Evolutionary conservation across 371 early-diverging fungal genomes (phyloP).

Genomic region (Actinomortierella ambigua): DNA sequence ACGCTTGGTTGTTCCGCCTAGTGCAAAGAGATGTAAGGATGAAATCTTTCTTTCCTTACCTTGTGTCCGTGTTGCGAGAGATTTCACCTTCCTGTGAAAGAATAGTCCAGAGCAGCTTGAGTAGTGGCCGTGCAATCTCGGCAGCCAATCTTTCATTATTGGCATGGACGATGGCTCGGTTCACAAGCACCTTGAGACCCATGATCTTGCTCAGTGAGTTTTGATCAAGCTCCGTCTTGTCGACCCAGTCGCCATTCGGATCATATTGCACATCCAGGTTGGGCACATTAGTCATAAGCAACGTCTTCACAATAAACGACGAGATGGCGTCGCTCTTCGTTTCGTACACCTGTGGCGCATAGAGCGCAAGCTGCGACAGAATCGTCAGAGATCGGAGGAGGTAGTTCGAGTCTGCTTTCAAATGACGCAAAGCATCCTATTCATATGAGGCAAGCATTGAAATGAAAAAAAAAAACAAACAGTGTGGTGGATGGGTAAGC

Average conservation of each 20-base stretch:
- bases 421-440: slow-evolving; percentile 1
- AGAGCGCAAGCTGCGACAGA: slow-evolving; percentile 62
- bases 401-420: slow-evolving; percentile 41
- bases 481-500: too few relatives aligned
- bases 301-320: slow-evolving; percentile 62
- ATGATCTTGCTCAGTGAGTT: slow-evolving; percentile 55
- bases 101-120: slow-evolving; percentile 62
- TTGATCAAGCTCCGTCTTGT: slow-evolving; percentile 54
- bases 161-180: slow-evolving; percentile 54
- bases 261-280: slow-evolving; percentile 39
- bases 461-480: too few relatives aligned
- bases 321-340: slow-evolving; percentile 48
- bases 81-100: slow-evolving; percentile 64
- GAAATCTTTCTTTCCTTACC: slow-evolving; percentile 30
- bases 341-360: slow-evolving; percentile 55
- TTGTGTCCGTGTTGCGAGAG: slow-evolving; percentile 45
- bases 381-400: slow-evolving; percentile 55
- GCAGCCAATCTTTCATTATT: slow-evolving; percentile 40
- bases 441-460: too few relatives aligned
- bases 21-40: too few relatives aligned
- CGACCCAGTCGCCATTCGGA: slow-evolving; percentile 60
- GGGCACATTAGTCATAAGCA: slow-evolving; percentile 53
- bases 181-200: slow-evolving; percentile 62
- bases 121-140: slow-evolving; percentile 53
- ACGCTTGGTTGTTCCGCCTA: too few relatives aligned